phyloP scores from a whole-genome alignment of 768 basidiomycete species.

The Podaxis carcinomalis region DNA sequence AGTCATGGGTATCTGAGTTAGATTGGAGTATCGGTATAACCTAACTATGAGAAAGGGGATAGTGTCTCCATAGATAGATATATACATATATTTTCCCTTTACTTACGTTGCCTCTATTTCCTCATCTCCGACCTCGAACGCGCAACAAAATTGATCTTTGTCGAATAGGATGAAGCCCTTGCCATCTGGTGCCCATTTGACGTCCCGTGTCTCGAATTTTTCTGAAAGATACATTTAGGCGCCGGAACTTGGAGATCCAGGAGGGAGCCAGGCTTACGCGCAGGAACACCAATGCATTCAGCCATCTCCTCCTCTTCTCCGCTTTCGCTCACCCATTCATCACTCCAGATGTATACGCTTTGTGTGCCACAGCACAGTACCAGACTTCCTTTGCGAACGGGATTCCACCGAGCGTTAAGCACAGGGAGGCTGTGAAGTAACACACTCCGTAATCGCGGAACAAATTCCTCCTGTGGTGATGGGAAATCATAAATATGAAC shows the following conservation, averaged over 20 bases:
- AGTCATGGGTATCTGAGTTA: constrained; percentile 18
- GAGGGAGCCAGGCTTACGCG: constrained; percentile 50
- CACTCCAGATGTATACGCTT: constrained; percentile 77
- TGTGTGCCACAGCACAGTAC: constrained; percentile 63
- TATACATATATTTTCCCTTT: not conserved
- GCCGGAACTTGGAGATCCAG: not conserved
- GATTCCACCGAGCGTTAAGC: constrained; percentile 75
- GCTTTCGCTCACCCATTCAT: constrained; percentile 67
- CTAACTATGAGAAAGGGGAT: not conserved
- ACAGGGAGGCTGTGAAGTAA: constrained; percentile 64
- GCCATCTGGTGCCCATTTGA: constrained; percentile 85
- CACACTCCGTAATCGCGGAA: constrained; percentile 61
- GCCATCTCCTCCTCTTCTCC: constrained; percentile 72
- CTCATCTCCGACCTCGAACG: constrained; percentile 69
- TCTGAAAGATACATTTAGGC: constrained; percentile 31
- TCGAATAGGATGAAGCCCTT: constrained; percentile 74
- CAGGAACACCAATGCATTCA: constrained; percentile 86
- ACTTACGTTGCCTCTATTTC: not conserved
- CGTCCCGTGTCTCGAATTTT: constrained; percentile 65
- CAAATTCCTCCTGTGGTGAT: constrained; percentile 48
- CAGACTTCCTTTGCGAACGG: constrained; percentile 70
- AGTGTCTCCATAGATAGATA: not conserved
- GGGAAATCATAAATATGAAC: constrained; percentile 76
- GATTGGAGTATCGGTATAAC: not conserved
- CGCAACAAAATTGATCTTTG: constrained; percentile 80